Conservation (phyloP, 495 filamentous ascomycete genomes). For the Trichoderma asperelloides region DNA sequence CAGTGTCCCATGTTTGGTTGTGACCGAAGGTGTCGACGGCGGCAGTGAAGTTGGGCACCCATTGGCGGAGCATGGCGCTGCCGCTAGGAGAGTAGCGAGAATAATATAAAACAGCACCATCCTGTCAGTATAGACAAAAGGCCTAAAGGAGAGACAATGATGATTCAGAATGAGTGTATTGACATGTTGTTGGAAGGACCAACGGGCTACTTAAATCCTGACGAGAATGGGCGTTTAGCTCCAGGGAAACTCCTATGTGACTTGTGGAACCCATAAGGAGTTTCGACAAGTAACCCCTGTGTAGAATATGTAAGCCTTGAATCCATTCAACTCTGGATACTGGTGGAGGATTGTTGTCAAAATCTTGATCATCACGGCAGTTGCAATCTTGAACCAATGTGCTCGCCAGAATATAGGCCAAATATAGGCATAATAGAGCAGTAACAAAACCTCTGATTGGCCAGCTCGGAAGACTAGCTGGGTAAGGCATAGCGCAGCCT, state of each 20-base stretch:
- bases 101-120: not conserved
- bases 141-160: not conserved
- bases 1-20: not conserved
- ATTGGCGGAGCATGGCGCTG: not conserved
- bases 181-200: not conserved
- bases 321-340: not conserved
- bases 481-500: not conserved
- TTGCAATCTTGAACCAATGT: not conserved
- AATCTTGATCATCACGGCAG: not conserved
- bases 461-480: not conserved
- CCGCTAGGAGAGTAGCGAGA: not conserved
- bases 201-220: not conserved
- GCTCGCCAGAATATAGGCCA: not conserved
- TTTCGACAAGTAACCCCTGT: not conserved
- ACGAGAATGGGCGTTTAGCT: not conserved
- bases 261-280: not conserved
- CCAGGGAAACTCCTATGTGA: not conserved
- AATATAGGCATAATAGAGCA: not conserved
- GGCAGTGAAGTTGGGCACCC: not conserved
- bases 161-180: not conserved
- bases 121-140: not conserved
- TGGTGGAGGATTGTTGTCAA: not conserved
- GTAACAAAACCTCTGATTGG: not conserved
- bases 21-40: not conserved
- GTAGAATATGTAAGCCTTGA: not conserved